A percentile compares a stretch with the other conserved stretches of the same genome.
These are phyloP conservation scores for Debaryomycetaceae sp. DNA, from an alignment of 1,139 yeast genomes.

Conservation along the genomic window DNA sequence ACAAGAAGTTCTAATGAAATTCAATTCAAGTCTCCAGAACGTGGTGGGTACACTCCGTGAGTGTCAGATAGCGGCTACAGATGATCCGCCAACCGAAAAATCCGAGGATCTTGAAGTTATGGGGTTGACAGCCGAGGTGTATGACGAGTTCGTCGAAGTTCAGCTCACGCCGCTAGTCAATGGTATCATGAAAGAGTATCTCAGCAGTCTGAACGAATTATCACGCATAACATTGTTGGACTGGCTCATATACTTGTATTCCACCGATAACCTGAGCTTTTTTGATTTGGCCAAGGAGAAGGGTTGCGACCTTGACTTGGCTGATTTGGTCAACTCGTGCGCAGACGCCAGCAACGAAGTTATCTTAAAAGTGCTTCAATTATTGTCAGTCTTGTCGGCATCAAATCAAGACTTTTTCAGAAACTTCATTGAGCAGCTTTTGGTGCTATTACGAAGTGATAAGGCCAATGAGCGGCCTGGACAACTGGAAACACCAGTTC, in stretches of 20 bases:
- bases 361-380: slow-evolving; percentile 62
- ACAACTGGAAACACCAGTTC: slow-evolving; percentile 4
- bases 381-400: slow-evolving; percentile 73
- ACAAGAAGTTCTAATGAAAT: slow-evolving; percentile 25
- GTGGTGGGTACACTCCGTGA: slow-evolving; percentile 17
- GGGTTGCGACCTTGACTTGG: slow-evolving; percentile 39
- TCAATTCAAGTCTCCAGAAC: slow-evolving; percentile 24
- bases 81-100: slow-evolving; percentile 4
- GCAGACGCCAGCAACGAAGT: slow-evolving; percentile 84
- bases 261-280: slow-evolving; percentile 55
- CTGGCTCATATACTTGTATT: slow-evolving; percentile 81
- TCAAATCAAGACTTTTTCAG: slow-evolving; percentile 72
- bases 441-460: slow-evolving; percentile 52
- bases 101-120: slow-evolving; percentile 9
- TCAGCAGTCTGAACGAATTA: slow-evolving; percentile 46
- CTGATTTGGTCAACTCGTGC: slow-evolving; percentile 68
- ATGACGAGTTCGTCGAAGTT: slow-evolving; percentile 30
- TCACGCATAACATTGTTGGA: slow-evolving; percentile 81
- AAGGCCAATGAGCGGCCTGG: slow-evolving; percentile 2
- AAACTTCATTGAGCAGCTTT: slow-evolving; percentile 61
- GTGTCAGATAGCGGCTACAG: slow-evolving; percentile 3
- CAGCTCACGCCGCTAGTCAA: slow-evolving; percentile 26
- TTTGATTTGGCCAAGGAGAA: slow-evolving; percentile 30
- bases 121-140: slow-evolving; percentile 29
- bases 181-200: slow-evolving; percentile 26